phyloP scores from a whole-genome alignment of 2,329 filamentous ascomycete species.

The Aspergillus sclerotialis region DNA sequence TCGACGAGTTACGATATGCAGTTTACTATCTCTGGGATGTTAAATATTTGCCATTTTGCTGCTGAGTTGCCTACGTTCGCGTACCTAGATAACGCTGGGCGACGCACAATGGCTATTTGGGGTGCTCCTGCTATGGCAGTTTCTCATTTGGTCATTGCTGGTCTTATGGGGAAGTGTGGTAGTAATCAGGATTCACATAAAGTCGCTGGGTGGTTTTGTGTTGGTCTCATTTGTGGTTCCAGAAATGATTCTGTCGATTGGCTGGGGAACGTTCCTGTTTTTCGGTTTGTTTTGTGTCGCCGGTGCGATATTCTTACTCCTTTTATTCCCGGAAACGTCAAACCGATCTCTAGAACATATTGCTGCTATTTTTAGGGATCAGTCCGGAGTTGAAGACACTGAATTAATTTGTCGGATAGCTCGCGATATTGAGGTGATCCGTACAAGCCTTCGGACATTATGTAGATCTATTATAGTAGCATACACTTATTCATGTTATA shows the following conservation, averaged over 20 bases:
- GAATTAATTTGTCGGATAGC: no score
- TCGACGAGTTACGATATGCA: slow-evolving; percentile 24
- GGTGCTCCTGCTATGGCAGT: slow-evolving; percentile 24
- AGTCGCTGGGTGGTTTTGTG: slow-evolving; percentile 15
- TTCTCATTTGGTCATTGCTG: slow-evolving; percentile 24
- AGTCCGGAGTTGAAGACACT: slow-evolving; percentile 4
- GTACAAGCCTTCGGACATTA: no score
- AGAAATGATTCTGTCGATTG: slow-evolving; percentile 50
- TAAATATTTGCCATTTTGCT: slow-evolving; percentile 30
- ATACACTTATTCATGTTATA: no score
- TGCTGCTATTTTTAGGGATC: slow-evolving; percentile 8
- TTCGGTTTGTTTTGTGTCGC: slow-evolving; percentile 46
- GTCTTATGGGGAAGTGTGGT: slow-evolving; percentile 13
- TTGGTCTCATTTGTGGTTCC: slow-evolving; percentile 39
- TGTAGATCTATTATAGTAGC: no score
- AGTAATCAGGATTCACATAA: slow-evolving; percentile 16
- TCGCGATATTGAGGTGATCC: no score
- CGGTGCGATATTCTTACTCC: slow-evolving; percentile 16
- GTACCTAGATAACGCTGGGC: slow-evolving; percentile 26
- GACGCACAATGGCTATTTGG: slow-evolving; percentile 19
- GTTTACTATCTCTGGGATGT: slow-evolving; percentile 26
- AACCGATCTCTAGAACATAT: slow-evolving; percentile 11
- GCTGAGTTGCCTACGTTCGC: slow-evolving; percentile 21
- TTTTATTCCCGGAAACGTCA: slow-evolving; percentile 13
- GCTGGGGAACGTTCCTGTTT: slow-evolving; percentile 47